Percentiles rank a stretch among this genome's conserved stretches.
Evolutionary conservation across 2,329 filamentous ascomycete genomes (phyloP).

Genomic region (Ramichloridium luteum): DNA sequence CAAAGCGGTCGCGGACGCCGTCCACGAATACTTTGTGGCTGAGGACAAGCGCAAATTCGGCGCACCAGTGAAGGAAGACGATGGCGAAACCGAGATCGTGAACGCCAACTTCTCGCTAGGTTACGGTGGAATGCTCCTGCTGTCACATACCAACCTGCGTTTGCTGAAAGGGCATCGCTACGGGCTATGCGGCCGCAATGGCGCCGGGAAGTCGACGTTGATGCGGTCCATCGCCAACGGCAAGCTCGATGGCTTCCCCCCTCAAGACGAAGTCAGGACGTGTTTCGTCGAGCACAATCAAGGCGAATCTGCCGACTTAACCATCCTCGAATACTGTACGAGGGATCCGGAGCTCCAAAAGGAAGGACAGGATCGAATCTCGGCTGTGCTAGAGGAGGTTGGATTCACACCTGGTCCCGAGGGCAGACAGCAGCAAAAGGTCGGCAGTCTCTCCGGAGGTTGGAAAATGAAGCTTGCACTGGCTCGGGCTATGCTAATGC

Average conservation of each 20-base stretch:
- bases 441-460: slow-evolving; percentile 89
- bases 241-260: slow-evolving; percentile 93
- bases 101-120: slow-evolving; percentile 96
- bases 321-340: slow-evolving; percentile 81
- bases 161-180: slow-evolving; percentile 95
- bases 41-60: slow-evolving; percentile 85
- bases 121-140: slow-evolving; percentile 91
- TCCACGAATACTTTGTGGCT: slow-evolving; percentile 67
- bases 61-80: slow-evolving; percentile 72
- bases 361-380: slow-evolving; percentile 69
- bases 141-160: slow-evolving; percentile 90
- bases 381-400: slow-evolving; percentile 73
- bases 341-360: slow-evolving; percentile 79
- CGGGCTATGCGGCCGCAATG: slow-evolving; percentile 91
- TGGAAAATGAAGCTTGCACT: slow-evolving; percentile 99
- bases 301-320: slow-evolving; percentile 92
- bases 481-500: slow-evolving; percentile 90
- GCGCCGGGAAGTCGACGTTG: slow-evolving; percentile 95
- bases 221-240: slow-evolving; percentile 94
- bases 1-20: slow-evolving; percentile 54
- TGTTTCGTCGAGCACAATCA: slow-evolving; percentile 99
- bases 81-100: slow-evolving; percentile 89
- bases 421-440: slow-evolving; percentile 75
- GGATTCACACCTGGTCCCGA: slow-evolving; percentile 86
- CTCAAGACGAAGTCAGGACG: slow-evolving; percentile 81